phyloP scores from a whole-genome alignment of 2,329 filamentous ascomycete species.

The Madurella fahalii region DNA sequence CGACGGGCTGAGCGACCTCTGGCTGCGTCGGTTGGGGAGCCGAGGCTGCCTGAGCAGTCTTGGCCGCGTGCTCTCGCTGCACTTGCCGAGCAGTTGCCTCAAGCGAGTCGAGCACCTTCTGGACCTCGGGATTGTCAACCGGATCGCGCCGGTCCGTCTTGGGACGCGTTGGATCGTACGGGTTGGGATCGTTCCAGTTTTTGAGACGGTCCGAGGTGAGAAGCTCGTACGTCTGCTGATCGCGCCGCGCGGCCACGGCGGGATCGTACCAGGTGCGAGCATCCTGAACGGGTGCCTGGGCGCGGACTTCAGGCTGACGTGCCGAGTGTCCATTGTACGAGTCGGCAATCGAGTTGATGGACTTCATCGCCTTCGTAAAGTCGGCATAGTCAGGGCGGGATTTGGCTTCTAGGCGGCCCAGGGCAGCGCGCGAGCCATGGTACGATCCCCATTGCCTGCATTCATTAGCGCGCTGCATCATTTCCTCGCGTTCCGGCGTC shows the following conservation, averaged over 20 bases:
- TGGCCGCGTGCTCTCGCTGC: conserved; percentile 32
- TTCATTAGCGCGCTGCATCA: conserved; percentile 49
- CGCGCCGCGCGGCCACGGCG: conserved; percentile 13
- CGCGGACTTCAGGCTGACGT: conserved; percentile 4
- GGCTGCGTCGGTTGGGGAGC: conserved; percentile 2
- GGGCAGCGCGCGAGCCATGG: conserved; percentile 40
- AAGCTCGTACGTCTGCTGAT: conserved; percentile 27
- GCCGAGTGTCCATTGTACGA: conserved; percentile 10
- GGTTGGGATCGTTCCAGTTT: conserved; percentile 41
- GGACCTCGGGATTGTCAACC: conserved; percentile 41
- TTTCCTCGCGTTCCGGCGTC: conserved; percentile 43
- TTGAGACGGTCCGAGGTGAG: conserved; percentile 43
- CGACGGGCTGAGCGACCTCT: conserved; percentile 6
- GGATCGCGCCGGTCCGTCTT: conserved; percentile 34
- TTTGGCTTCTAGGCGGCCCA: conserved; percentile 38
- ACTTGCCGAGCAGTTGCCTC: conserved; percentile 38
- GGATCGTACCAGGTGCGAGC: conserved; percentile 9
- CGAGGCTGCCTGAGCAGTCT: conserved; percentile 5
- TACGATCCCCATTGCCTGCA: conserved; percentile 40
- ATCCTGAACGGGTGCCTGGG: conserved; percentile 5
- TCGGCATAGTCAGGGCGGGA: conserved; percentile 20
- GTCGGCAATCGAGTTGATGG: conserved; percentile 37
- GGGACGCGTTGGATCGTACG: conserved; percentile 34
- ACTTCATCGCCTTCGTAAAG: conserved; percentile 26
- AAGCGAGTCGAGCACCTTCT: conserved; percentile 40